Evolutionary conservation across 805 yeast species (phyloP), one percentile per base, ranked within the genome.

Genomic region (Kuraishia ogatae): DNA sequence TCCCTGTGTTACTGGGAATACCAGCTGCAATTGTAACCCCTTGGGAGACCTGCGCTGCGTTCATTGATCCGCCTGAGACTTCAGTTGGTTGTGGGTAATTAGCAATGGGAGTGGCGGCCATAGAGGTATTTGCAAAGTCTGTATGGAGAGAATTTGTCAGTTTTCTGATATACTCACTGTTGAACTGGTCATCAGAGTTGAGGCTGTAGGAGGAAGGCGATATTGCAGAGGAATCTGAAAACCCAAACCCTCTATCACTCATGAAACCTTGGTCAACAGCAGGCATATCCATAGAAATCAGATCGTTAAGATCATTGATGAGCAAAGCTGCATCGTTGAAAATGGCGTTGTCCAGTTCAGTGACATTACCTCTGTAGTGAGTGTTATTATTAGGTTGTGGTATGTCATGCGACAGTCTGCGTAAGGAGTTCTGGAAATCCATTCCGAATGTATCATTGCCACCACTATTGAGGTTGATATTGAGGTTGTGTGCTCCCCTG

Each of bases 241-340:
- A 23, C 15, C 39, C 23, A 23, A n/a, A 35, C 5, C 39, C 43
- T 23, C 23, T n/a, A 35, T 21, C 47, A 35, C 43, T 17, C 46
- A 21, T 50, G 46, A 21, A 35, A 17, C 43, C n/a, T 15, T 35
- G 43, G 17, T 35, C 43, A 3, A 15, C 17, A 21, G 35, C 22
- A 39, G 56, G 53, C 50, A 54, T 26, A 39, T 50, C 39, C 39
- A 50, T 24, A n/a, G 50, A 43, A 23, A 71, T 68, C 52, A 71
- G 55, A 19, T 66, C 71, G 55, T 70, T 70, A 54, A 71, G 60
- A 54, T 71, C 73, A 13, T 68, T 62, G 52, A 71, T 71, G 54
- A 71, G 58, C 53, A 65, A 61, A 20, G 71, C 64, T 3, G 73
- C 73, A 47, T 71, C 73, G 50, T 66, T 61, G 54, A 71, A 61